Evolutionary conservation across 192 early-diverging fungal species (phyloP), one percentile per base, ranked within the genome.

Genomic region (Backusella liffmaniae): DNA sequence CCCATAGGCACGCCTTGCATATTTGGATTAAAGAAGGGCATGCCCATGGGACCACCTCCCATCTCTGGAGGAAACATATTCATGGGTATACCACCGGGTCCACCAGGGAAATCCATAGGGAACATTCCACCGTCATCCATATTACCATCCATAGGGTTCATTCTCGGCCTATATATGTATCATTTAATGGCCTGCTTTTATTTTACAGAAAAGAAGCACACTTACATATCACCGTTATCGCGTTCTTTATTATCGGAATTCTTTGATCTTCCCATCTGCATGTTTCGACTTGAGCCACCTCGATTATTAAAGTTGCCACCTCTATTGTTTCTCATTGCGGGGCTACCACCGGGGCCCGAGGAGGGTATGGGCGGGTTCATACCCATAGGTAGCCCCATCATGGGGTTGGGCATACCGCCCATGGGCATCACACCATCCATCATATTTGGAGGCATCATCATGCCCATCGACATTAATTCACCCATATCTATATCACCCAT

Each of bases 401-500:
- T 80, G 21, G 79, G 72, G 66, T 76, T 77, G 18, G 80, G 76
- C 83, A 84, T 82, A 26, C 76, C 74, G 0, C 44, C 69, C 79
- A 74, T 73, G 10, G 78, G 82, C 46, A 83, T 80, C 18, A 49
- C 70, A 67, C 66, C 70, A 16, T 78, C 73, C 83, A 84, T 84
- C 82, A 83, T 83, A 44, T 75, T 53, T 4, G 79, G 78, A 29
- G 77, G 77, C 78, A 83, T 80, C 84, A 84, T 87, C 76, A 80
- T 80, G 9, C 74, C 75, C 77, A 85, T 80, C 30, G 77, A 77
- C 29, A 80, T 79, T 71, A 86, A 74, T 18, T 83, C 85, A 49
- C 84, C 72, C 83, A 88, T 85, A 44, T 86, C 87, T 21, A 80
- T 73, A 37, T 81, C 76, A 49, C 84, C 78, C 75, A 83, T 81